Evolutionary conservation across 805 yeast species (phyloP), one percentile per base, ranked within the genome.

Genomic region (Saturnispora diversa): DNA sequence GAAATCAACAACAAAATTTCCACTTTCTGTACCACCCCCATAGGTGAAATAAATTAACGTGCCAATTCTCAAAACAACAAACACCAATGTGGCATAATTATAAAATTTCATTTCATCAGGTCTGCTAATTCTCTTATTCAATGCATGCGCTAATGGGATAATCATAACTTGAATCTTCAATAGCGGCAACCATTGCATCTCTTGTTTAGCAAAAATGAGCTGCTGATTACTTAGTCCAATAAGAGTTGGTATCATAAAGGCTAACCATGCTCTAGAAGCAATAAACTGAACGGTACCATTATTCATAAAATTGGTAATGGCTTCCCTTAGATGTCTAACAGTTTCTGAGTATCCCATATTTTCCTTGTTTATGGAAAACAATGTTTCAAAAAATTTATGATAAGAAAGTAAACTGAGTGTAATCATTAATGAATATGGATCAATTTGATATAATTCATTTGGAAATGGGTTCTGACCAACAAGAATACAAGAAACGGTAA

Each of bases 391-490:
- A 13, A 25, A 19, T 24, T 32, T 32, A 20, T 15, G 6, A 21
- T 43, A 17, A 3, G 44, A 28, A 11, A 43, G 16, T 3, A 31
- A 8, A 1, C 31, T 6, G 2, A 44, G 24, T 8, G 47, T 46
- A 11, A 46, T 16, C 5, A 40, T 4, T 8, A 37, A 16, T 9
- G 39, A 35, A 23, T 42, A 40, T 10, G 35, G 27, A 35, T 44
- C 45, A 32, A 47, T 24, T 23, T 39, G 42, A 15, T 40, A 42
- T 17, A 24, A 25, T 39, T 39, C 30, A 6, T 37, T 35, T 24
- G 47, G 45, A 11, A 32, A 32, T 6, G 9, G 6, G n/a, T 2
- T n/a, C 13, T 17, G 16, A 6, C 15, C 16, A 12, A 35, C 35
- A 6, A 32, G 12, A n/a, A 33, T 11, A 6, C 39, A 11, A 12